phyloP scores from a whole-genome alignment of 2,329 filamentous ascomycete species.

The Lachnellula cervina region DNA sequence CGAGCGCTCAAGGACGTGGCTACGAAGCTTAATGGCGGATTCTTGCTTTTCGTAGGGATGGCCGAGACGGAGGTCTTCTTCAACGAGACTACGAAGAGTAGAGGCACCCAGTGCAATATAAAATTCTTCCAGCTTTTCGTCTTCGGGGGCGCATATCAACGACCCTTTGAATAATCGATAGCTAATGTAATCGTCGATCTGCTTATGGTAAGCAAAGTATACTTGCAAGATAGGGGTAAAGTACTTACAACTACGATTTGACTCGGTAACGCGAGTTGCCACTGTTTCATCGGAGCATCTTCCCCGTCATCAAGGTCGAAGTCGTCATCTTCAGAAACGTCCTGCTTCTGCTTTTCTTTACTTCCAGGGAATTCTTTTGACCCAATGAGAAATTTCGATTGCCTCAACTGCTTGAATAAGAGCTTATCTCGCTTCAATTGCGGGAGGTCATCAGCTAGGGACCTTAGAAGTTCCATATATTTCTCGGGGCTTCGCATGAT shows the following conservation, averaged over 20 bases:
- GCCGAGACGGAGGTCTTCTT: constrained; percentile 66
- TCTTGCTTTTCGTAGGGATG: constrained; percentile 60
- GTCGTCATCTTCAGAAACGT: not conserved
- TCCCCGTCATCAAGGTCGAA: constrained; percentile 39
- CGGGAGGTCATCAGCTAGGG: constrained; percentile 67
- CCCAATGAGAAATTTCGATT: constrained; percentile 72
- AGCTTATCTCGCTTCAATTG: constrained; percentile 72
- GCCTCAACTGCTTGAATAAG: constrained; percentile 71
- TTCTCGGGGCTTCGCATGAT: constrained; percentile 78
- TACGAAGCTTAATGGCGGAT: constrained; percentile 64
- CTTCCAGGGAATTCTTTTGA: constrained; percentile 61
- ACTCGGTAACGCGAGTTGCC: constrained; percentile 66
- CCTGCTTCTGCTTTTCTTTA: constrained; percentile 20
- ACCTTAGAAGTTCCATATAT: constrained; percentile 78
- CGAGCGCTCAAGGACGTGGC: constrained; percentile 79
- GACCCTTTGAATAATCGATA: constrained; percentile 83
- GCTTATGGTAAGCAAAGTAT: constrained; percentile 4
- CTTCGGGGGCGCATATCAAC: constrained; percentile 82
- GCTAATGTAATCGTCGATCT: constrained; percentile 78
- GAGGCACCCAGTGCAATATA: constrained; percentile 77
- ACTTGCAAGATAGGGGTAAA: not conserved
- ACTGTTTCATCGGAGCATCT: constrained; percentile 42
- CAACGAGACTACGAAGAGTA: constrained; percentile 70
- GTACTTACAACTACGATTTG: constrained; percentile 60
- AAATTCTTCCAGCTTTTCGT: constrained; percentile 79